Evolutionary conservation across 768 basidiomycete species (phyloP).

Genomic region (Pulveroboletus sp.): DNA sequence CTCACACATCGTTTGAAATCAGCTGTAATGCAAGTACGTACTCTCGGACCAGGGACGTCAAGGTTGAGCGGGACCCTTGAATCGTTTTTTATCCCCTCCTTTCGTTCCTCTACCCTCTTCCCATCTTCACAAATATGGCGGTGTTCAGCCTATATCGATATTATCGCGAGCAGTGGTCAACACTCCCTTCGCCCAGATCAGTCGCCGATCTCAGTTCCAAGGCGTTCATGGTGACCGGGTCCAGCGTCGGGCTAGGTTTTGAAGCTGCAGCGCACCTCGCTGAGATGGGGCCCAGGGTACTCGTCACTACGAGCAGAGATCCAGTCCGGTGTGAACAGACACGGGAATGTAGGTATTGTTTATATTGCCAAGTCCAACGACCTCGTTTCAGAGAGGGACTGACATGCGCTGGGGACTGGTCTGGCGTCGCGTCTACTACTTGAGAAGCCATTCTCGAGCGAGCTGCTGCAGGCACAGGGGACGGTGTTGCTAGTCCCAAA

Average conservation of each 20-base stretch:
- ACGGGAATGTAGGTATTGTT: conserved; percentile 4
- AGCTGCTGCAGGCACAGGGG: neutral
- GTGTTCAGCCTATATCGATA: conserved; percentile 1
- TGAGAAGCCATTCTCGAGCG: conserved; percentile 8
- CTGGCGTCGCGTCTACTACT: neutral
- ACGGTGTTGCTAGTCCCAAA: neutral
- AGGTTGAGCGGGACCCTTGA: neutral
- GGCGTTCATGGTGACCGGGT: conserved; percentile 44
- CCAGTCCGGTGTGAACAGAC: conserved; percentile 19
- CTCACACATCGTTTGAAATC: too few species aligned
- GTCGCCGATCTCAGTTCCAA: conserved; percentile 37
- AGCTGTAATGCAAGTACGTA: too few species aligned
- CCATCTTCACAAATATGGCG: neutral
- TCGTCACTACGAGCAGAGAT: conserved; percentile 33
- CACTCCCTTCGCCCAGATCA: conserved; percentile 5
- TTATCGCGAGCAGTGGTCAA: conserved; percentile 18
- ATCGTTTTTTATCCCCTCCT: too few species aligned
- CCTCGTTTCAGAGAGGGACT: neutral
- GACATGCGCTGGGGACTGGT: neutral
- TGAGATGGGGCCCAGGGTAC: conserved; percentile 24
- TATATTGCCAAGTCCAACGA: neutral
- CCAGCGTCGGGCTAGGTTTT: conserved; percentile 38
- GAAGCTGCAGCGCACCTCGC: conserved; percentile 30
- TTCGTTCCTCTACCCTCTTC: neutral
- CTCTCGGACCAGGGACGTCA: neutral